Evolutionary conservation across 1,284 basidiomycete species (phyloP), one percentile per base, ranked within the genome.

Genomic region (Mycena citricolor): DNA sequence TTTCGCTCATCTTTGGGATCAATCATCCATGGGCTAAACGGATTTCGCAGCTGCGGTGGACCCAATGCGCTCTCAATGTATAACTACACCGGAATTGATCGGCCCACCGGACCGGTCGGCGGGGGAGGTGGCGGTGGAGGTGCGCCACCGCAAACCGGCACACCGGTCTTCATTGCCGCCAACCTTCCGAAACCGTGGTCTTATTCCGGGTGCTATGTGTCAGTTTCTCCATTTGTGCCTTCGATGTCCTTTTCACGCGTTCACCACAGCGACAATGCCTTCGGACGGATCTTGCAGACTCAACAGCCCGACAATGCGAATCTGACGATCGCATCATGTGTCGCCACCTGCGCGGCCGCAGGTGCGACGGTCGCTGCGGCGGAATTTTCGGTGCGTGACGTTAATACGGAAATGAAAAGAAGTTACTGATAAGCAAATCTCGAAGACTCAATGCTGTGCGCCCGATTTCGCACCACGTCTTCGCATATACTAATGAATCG

Each of bases 31-130:
- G n/a, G n/a, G n/a, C n/a, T n/a, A n/a, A n/a, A n/a, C n/a, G n/a
- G n/a, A n/a, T n/a, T n/a, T n/a, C 74, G 84, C 55, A 77, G 77
- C 43, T 88, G 86, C 54, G 84, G 86, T 31, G 86, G 84, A 23
- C 75, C 84, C 0, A 67, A 79, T 52, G 60, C 70, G 32, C 59
- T 80, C 28, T 74, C 73, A 50, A 59, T 82, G 6, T 86, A 83
- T 60, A 81, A 84, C 60, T 84, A 76, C 52, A 84, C 81, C 29
- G 80, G 80, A 1, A 74, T 71, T 3, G 62, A 67, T 36, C 69
- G 79, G 24, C 73, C 79, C 10, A 60, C 70, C 7, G 61, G 65
- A 7, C 61, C 67, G 21, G 47, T 49, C 2, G 44, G 44, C 13
- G 58, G 55, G 8, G 59, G 57, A 23, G 64, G 65, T 4, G 66